Evolutionary conservation across 108 stramenopile species (phyloP).

Genomic region (Pseudonitzschia pungens): DNA sequence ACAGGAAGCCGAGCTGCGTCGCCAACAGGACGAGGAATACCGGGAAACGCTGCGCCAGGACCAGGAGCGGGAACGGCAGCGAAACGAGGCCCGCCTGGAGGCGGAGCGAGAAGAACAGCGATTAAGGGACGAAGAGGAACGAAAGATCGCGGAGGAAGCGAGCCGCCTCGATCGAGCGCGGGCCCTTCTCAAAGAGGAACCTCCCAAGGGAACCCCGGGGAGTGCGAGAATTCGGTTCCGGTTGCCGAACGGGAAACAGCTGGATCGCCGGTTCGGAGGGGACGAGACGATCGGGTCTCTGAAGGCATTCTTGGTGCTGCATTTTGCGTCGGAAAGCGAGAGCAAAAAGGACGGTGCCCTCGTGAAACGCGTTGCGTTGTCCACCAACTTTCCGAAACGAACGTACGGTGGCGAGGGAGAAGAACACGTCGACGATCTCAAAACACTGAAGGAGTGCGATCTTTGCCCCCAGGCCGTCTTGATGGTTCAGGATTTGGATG

Average conservation of each 20-base stretch:
- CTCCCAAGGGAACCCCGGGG: conserved; percentile 19
- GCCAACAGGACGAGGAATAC: conserved; percentile 83
- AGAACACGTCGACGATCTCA: conserved; percentile 24
- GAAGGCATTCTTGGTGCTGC: conserved; percentile 66
- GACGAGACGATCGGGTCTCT: conserved; percentile 62
- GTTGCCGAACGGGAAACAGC: conserved; percentile 70
- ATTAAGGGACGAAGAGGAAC: conserved; percentile 22
- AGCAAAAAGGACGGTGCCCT: conserved; percentile 22
- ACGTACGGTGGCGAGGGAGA: conserved; percentile 33
- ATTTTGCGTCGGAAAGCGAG: conserved; percentile 60
- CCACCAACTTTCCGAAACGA: conserved; percentile 76
- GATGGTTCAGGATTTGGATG: conserved; percentile 90
- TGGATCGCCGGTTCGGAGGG: conserved; percentile 70
- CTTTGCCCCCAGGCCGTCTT: conserved; percentile 76
- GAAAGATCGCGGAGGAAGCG: conserved; percentile 38
- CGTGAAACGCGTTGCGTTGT: conserved; percentile 54
- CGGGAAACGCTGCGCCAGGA: conserved; percentile 74
- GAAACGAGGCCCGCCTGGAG: conserved; percentile 39
- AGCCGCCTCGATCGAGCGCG: conserved; percentile 48
- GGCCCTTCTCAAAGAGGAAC: conserved; percentile 37
- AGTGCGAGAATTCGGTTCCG: conserved; percentile 66
- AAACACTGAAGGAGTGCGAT: conserved; percentile 69
- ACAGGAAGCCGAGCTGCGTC: conserved; percentile 67
- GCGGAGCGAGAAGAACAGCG: conserved; percentile 27
- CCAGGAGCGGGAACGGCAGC: conserved; percentile 59